phyloP scores from a whole-genome alignment of 768 basidiomycete genomes.

The Melanogaster broomeanus region DNA sequence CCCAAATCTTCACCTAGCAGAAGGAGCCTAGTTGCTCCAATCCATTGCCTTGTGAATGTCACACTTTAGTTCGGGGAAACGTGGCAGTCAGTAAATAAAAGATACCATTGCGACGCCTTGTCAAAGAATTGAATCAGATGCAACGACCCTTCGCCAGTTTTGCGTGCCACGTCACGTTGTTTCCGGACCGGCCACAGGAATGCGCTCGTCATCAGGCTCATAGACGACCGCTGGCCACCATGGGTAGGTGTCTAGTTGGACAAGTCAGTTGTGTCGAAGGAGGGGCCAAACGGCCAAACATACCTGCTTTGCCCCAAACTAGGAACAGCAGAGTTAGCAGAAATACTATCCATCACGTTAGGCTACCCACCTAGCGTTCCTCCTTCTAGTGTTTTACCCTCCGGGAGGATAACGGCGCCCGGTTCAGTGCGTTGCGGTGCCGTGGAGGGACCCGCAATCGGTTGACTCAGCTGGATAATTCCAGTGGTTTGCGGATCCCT shows the following conservation, averaged over 20 bases:
- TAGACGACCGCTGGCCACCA: slow-evolving; percentile 88
- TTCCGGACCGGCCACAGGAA: slow-evolving; percentile 48
- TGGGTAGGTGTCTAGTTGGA: slow-evolving; percentile 66
- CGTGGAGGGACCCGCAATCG: slow-evolving; percentile 7
- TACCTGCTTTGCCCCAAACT: slow-evolving; percentile 88
- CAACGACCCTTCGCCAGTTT: slow-evolving; percentile 42
- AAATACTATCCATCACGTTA: not conserved
- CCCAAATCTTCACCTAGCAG: slow-evolving; percentile 70
- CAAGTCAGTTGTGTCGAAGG: slow-evolving; percentile 3
- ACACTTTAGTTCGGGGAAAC: slow-evolving; percentile 1
- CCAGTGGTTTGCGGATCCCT: slow-evolving; percentile 8
- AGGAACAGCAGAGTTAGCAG: not conserved
- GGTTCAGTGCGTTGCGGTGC: slow-evolving; percentile 21
- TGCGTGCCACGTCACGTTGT: slow-evolving; percentile 29
- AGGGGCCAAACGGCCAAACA: slow-evolving; percentile 15
- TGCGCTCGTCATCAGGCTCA: slow-evolving; percentile 54
- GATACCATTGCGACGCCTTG: slow-evolving; percentile 61
- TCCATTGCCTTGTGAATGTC: slow-evolving; percentile 55
- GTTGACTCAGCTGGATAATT: not conserved
- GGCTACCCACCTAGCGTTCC: slow-evolving; percentile 65
- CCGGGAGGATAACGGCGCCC: slow-evolving; percentile 34
- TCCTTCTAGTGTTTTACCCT: slow-evolving; percentile 42
- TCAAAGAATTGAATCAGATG: slow-evolving; percentile 85
- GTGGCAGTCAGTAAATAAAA: not conserved
- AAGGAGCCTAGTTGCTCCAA: slow-evolving; percentile 55